Conservation (phyloP, 2,329 filamentous ascomycete species). For the Chrysoporthe austroafricana region DNA sequence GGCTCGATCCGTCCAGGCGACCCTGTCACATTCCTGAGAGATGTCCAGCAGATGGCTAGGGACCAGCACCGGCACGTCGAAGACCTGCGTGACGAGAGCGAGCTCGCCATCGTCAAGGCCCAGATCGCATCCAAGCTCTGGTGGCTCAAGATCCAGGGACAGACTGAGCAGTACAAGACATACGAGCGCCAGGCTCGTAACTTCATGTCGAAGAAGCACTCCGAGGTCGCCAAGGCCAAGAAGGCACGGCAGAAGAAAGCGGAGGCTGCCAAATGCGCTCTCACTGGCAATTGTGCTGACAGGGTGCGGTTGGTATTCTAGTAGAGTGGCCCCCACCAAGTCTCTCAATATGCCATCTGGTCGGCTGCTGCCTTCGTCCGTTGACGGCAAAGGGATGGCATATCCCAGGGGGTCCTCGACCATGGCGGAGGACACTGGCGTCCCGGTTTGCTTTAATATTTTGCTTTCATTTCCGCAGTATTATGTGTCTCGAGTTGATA, state of each 20-base stretch:
- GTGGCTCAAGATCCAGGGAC: constrained; percentile 60
- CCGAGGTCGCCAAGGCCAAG: constrained; percentile 38
- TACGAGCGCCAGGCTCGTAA: constrained; percentile 53
- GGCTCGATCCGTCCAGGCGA: constrained; percentile 32
- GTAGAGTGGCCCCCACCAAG: constrained; percentile 6
- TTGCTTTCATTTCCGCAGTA: not conserved
- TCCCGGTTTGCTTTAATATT: constrained; percentile 12
- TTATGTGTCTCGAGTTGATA: constrained; percentile 3
- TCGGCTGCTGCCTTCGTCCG: not conserved
- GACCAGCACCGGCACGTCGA: constrained; percentile 34
- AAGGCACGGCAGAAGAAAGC: constrained; percentile 31
- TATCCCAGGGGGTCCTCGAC: constrained; percentile 12
- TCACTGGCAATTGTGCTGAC: constrained; percentile 22
- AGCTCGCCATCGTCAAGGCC: constrained; percentile 53
- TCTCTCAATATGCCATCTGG: constrained; percentile 1
- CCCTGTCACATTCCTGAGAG: constrained; percentile 34
- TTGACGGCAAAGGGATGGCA: constrained; percentile 12
- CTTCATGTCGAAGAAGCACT: constrained; percentile 44
- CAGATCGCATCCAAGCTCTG: constrained; percentile 60
- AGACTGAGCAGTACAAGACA: constrained; percentile 46
- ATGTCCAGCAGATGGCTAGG: constrained; percentile 41
- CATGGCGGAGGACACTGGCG: constrained; percentile 18
- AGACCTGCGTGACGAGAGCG: constrained; percentile 45
- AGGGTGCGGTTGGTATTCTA: constrained; percentile 23
- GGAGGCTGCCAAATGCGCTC: constrained; percentile 14